Conservation (phyloP, 108 stramenopile genomes). For the Mayamaea pseudoterrestris region DNA sequence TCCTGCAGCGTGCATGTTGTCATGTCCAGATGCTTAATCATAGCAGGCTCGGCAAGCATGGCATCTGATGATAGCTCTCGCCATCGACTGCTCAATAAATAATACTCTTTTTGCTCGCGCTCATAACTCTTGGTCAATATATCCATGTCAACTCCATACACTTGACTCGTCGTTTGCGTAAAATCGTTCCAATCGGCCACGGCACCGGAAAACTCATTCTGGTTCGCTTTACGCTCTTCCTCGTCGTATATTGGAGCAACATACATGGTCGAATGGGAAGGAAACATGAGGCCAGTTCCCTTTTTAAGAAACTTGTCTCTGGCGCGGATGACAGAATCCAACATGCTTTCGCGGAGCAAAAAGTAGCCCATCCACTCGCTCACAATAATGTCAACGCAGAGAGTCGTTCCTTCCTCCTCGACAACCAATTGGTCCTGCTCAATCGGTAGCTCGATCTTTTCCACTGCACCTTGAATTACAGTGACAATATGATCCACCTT, state of each 20-base stretch:
- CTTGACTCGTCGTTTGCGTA: conserved; percentile 61
- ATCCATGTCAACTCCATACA: conserved; percentile 89
- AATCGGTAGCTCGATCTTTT: conserved; percentile 70
- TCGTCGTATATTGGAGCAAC: conserved; percentile 86
- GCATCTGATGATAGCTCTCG: conserved; percentile 76
- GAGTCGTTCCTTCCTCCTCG: conserved; percentile 37
- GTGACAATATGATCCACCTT: conserved; percentile 88
- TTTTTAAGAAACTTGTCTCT: conserved; percentile 86
- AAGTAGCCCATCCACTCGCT: conserved; percentile 99
- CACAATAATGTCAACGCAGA: conserved; percentile 90
- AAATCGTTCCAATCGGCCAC: conserved; percentile 92
- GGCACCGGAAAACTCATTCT: conserved; percentile 68
- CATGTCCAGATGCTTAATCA: conserved; percentile 83
- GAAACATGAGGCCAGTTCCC: conserved; percentile 89
- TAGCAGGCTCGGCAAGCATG: conserved; percentile 64
- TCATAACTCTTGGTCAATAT: conserved; percentile 78
- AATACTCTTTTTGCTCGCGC: conserved; percentile 92
- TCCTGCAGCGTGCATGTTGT: conserved; percentile 89
- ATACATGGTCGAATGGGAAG: conserved; percentile 91
- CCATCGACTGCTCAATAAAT: conserved; percentile 84
- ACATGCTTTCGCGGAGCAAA: conserved; percentile 91
- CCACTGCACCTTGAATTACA: conserved; percentile 91
- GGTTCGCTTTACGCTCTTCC: conserved; percentile 68
- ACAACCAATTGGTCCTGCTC: conserved; percentile 46
- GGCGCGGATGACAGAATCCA: conserved; percentile 89